Evolutionary conservation across 768 basidiomycete species (phyloP).

Genomic region (Podaxis carcinomalis): DNA sequence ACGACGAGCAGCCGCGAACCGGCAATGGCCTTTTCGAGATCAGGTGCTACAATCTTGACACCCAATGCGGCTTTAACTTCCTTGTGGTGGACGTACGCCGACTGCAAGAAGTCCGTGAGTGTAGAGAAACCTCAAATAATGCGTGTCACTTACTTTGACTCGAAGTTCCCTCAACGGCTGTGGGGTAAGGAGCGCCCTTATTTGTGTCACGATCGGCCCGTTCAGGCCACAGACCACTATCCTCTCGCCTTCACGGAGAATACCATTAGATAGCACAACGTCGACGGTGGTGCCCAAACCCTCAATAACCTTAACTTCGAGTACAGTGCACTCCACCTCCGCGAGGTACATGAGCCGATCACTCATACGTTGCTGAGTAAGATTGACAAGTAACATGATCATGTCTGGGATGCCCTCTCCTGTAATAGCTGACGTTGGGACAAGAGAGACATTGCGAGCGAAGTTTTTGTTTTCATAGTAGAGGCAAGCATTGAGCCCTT

Average conservation of each 20-base stretch:
- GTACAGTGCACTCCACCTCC: constrained; percentile 94
- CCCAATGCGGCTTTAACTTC: constrained; percentile 96
- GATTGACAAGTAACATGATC: constrained; percentile 97
- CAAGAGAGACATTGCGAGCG: constrained; percentile 89
- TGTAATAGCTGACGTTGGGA: constrained; percentile 96
- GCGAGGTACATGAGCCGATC: constrained; percentile 97
- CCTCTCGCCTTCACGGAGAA: constrained; percentile 85
- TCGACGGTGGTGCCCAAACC: constrained; percentile 98
- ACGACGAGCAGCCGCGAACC: constrained; percentile 91
- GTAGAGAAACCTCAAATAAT: constrained; percentile 8
- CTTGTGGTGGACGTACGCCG: constrained; percentile 94
- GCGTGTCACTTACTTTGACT: constrained; percentile 64
- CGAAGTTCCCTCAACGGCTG: constrained; percentile 95
- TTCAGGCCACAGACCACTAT: constrained; percentile 97
- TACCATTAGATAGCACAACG: constrained; percentile 93
- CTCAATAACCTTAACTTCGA: constrained; percentile 98
- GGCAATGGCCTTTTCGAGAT: constrained; percentile 96
- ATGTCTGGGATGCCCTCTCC: constrained; percentile 99
- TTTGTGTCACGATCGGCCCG: constrained; percentile 93
- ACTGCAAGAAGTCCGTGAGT: constrained; percentile 44
- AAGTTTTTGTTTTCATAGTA: constrained; percentile 99
- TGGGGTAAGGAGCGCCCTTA: constrained; percentile 91
- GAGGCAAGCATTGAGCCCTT: constrained; percentile 90
- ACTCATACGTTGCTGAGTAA: constrained; percentile 98
- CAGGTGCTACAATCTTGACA: constrained; percentile 92